A percentile compares a stretch with the other conserved stretches of the same genome.
Evolutionary conservation across 2,329 filamentous ascomycete genomes (phyloP).

Genomic region (Aspergillus fijiensis): DNA sequence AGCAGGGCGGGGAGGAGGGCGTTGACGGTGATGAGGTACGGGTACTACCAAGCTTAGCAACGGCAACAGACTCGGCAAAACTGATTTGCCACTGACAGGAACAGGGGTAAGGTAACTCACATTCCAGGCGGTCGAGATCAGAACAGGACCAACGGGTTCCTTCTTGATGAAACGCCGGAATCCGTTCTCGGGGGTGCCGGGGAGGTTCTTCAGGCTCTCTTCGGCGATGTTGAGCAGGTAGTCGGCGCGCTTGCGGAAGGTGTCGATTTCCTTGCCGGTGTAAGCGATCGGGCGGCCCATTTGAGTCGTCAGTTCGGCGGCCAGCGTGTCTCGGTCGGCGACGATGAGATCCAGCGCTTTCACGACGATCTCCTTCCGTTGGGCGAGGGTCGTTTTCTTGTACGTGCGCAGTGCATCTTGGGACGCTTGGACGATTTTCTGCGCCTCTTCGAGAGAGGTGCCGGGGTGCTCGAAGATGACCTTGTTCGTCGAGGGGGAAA

Average conservation of each 20-base stretch:
- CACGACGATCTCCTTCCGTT: slow-evolving; percentile 76
- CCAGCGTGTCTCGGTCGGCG: slow-evolving; percentile 72
- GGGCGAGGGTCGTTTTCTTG: slow-evolving; percentile 66
- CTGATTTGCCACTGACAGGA: background rate
- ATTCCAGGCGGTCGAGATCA: slow-evolving; percentile 91
- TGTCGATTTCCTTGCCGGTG: slow-evolving; percentile 75
- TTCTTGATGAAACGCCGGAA: slow-evolving; percentile 88
- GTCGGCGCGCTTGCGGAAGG: slow-evolving; percentile 76
- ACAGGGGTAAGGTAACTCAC: slow-evolving; percentile 47
- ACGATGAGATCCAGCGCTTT: slow-evolving; percentile 71
- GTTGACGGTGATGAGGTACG: slow-evolving; percentile 87
- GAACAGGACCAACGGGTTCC: slow-evolving; percentile 77
- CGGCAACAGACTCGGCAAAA: too few species aligned
- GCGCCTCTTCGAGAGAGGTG: slow-evolving; percentile 41
- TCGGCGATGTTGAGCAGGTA: slow-evolving; percentile 80
- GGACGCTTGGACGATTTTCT: slow-evolving; percentile 25
- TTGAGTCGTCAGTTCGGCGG: slow-evolving; percentile 78
- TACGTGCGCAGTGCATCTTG: slow-evolving; percentile 49
- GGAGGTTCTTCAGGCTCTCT: slow-evolving; percentile 73
- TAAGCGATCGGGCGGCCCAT: slow-evolving; percentile 91
- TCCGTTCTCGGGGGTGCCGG: slow-evolving; percentile 77
- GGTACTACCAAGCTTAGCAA: slow-evolving; percentile 61
- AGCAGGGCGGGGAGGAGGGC: slow-evolving; percentile 84
- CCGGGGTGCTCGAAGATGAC: slow-evolving; percentile 76
- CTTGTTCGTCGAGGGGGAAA: slow-evolving; percentile 85